phyloP scores from a whole-genome alignment of 768 basidiomycete genomes.

The Xerocomellus dryophilus region DNA sequence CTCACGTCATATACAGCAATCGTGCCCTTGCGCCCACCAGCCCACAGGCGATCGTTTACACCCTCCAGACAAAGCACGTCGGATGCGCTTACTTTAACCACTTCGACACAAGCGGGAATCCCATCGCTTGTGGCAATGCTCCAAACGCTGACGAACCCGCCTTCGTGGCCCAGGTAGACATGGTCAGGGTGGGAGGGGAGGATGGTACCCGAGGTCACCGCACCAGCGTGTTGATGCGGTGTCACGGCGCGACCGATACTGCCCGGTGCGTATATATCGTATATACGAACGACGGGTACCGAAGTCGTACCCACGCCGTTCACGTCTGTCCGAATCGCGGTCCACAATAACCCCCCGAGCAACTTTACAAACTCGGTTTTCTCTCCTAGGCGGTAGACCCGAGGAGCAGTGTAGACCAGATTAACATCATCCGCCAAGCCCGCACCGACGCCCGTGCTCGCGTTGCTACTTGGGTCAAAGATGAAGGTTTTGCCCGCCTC shows the following conservation, averaged over 20 bases:
- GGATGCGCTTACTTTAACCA: conserved; percentile 75
- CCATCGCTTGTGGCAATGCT: conserved; percentile 48
- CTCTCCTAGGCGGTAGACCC: conserved; percentile 69
- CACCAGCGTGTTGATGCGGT: conserved; percentile 71
- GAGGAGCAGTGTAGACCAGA: conserved; percentile 48
- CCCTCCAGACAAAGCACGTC: conserved; percentile 84
- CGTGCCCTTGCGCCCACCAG: conserved; percentile 76
- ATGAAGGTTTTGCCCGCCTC: conserved; percentile 81
- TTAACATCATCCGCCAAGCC: conserved; percentile 40
- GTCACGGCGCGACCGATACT: conserved; percentile 51
- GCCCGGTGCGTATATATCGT: conserved; percentile 67
- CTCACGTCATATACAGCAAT: conserved; percentile 79
- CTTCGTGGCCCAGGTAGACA: conserved; percentile 90
- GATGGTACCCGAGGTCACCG: conserved; percentile 78
- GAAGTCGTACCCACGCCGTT: conserved; percentile 42
- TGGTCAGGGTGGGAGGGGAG: conserved; percentile 62
- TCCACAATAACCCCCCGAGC: conserved; percentile 80
- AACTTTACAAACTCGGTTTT: conserved; percentile 78
- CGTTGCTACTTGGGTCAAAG: conserved; percentile 49
- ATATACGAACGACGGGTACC: conserved; percentile 75
- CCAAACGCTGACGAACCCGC: conserved; percentile 89
- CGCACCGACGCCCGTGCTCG: conserved; percentile 13
- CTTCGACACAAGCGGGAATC: conserved; percentile 64
- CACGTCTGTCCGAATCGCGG: conserved; percentile 56
- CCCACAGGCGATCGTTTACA: conserved; percentile 83